Evolutionary conservation across 2,329 filamentous ascomycete genomes (phyloP), one percentile per base, ranked within the genome.

Genomic region (Pleomassaria siparia): DNA sequence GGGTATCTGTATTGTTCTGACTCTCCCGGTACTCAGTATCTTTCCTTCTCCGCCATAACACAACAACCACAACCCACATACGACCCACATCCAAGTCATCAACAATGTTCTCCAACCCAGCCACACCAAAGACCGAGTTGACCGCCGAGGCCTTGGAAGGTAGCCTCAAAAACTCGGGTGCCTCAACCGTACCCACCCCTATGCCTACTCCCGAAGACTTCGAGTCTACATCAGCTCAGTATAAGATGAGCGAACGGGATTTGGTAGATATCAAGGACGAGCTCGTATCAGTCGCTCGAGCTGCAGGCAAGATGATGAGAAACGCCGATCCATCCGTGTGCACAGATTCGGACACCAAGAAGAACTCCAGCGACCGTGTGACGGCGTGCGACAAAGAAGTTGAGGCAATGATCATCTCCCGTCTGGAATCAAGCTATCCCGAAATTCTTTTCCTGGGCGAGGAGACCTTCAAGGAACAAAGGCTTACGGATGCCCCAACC

Each of bases 381-480:
- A 81, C 80, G 1, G 73, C 77, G 48, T 80, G 79, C 47, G 80
- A 82, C 62, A 75, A 74, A 41, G 76, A 76, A 1, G 75, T 82
- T 5, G 80, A 82, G 53, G 66, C 64, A 1, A 77, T 78, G 73
- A 75, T 81, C 18, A 74, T 73, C 7, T 51, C 60, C 0, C 65
- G 67, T 3, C 66, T 81, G n/a, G 63, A 58, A 21, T 47, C 63
- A 2, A 67, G 67, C 45, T 81, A 78, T 47, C 79, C 79, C 0
- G 30, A 66, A 25, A 77, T 75, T 50, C 58, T 64, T 55, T 72
- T 72, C 44, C 59, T 71, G 0, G 70, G 70, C n/a, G 70, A 72
- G 44, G 69, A 72, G 48, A 63, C 64, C 0, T 64, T 58, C 54
- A 67, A 64, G 40, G 50, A 58, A 10, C 60, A 65, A 16, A 63